Evolutionary conservation across 2,329 filamentous ascomycete genomes (phyloP).

Genomic region (Curvularia verruculosa): DNA sequence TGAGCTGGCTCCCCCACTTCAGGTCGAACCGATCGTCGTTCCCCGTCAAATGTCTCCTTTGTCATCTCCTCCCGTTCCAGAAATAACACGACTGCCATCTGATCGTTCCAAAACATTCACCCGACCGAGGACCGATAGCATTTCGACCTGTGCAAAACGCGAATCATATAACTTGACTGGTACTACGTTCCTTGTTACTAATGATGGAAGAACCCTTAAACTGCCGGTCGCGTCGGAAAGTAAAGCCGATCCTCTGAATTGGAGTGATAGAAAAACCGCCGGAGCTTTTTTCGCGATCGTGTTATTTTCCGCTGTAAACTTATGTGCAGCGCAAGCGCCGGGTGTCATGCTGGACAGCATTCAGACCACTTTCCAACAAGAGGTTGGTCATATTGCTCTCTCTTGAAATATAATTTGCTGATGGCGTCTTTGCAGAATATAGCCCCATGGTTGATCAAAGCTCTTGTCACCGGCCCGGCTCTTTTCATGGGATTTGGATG

Average conservation of each 20-base stretch:
- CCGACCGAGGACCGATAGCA: not conserved
- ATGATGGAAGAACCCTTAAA: slow-evolving; percentile 29
- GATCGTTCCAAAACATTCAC: not conserved
- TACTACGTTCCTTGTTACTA: slow-evolving; percentile 34
- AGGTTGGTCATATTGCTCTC: slow-evolving; percentile 10
- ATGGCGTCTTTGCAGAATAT: slow-evolving; percentile 1
- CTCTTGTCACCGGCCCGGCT: slow-evolving; percentile 37
- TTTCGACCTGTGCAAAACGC: slow-evolving; percentile 19
- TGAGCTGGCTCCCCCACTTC: slow-evolving; percentile 24
- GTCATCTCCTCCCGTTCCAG: not conserved
- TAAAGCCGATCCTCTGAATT: slow-evolving; percentile 32
- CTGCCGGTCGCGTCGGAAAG: slow-evolving; percentile 36
- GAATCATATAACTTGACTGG: slow-evolving; percentile 36
- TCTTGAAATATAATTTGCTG: not conserved
- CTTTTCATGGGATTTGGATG: slow-evolving; percentile 47
- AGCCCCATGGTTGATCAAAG: slow-evolving; percentile 29
- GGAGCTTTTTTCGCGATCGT: slow-evolving; percentile 27
- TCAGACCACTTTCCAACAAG: slow-evolving; percentile 17
- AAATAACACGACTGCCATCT: not conserved
- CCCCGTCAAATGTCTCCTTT: slow-evolving; percentile 18
- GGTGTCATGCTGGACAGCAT: slow-evolving; percentile 25
- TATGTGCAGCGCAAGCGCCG: slow-evolving; percentile 29
- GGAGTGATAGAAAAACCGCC: slow-evolving; percentile 29
- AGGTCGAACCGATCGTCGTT: slow-evolving; percentile 17
- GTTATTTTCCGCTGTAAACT: slow-evolving; percentile 20